A percentile compares a stretch with the other conserved stretches of the same genome.
Conservation (phyloP, 2,329 filamentous ascomycete species). For the Arthrobotrys sinensis region DNA sequence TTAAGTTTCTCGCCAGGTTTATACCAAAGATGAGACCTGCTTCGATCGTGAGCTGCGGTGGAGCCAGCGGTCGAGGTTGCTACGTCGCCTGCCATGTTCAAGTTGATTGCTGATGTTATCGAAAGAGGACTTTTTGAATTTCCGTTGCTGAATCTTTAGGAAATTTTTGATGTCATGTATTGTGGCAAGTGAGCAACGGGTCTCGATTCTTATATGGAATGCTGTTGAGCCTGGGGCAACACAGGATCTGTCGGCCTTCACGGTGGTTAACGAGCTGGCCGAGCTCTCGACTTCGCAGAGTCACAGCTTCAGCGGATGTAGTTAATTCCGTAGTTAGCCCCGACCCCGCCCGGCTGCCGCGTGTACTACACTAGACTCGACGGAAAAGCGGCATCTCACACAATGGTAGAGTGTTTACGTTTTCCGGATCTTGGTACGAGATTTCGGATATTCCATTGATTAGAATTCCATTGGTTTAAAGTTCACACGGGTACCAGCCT, state of each 20-base stretch:
- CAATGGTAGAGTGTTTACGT: too few species aligned
- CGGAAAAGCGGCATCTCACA: conserved; percentile 5
- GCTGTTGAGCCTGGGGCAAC: too few species aligned
- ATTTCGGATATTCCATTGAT: too few species aligned
- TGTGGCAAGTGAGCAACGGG: too few species aligned
- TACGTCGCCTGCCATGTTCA: conserved; percentile 19
- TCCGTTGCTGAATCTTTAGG: too few species aligned
- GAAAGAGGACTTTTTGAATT: not conserved
- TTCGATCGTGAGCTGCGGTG: conserved; percentile 1
- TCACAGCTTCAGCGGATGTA: not conserved
- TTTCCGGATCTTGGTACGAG: too few species aligned
- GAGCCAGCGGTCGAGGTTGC: not conserved
- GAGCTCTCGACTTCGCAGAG: too few species aligned
- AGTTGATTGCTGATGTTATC: not conserved
- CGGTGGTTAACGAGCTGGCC: too few species aligned
- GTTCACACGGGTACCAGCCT: too few species aligned
- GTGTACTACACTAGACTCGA: not conserved
- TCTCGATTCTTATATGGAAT: too few species aligned
- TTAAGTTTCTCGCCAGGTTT: conserved; percentile 30
- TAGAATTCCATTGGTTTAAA: too few species aligned
- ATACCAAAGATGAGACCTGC: conserved; percentile 27
- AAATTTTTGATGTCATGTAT: not conserved
- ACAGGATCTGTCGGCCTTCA: not conserved
- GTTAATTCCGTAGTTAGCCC: conserved; percentile 1
- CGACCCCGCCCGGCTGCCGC: not conserved